Conservation (phyloP, 352 stramenopile genomes). For the Pythium apleroticum region DNA sequence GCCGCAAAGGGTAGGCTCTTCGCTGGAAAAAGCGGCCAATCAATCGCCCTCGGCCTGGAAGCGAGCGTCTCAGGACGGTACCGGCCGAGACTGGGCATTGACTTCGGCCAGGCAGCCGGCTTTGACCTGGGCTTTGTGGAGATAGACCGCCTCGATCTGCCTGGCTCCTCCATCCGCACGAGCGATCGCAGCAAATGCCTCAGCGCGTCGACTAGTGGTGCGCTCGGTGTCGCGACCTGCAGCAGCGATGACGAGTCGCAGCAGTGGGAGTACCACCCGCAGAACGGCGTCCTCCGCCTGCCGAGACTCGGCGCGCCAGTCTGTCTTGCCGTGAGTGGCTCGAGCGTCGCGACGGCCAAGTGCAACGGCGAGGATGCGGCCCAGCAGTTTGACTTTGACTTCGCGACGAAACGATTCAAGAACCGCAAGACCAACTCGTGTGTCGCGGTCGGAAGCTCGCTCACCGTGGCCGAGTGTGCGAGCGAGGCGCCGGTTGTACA, state of each 20-base stretch:
- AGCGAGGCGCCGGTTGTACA: not conserved
- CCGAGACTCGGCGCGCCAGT: conserved; percentile 3
- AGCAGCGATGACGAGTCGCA: conserved; percentile 7
- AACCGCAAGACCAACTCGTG: conserved; percentile 8
- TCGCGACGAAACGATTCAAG: conserved; percentile 1
- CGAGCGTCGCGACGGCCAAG: not conserved
- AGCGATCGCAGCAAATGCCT: conserved; percentile 7
- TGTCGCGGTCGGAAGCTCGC: not conserved
- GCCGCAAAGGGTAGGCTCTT: no score
- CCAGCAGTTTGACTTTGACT: conserved; percentile 11
- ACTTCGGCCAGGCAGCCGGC: not conserved
- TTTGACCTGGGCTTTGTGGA: conserved; percentile 5
- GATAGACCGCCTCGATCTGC: conserved; percentile 9
- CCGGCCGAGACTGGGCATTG: not conserved
- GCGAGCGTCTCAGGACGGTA: not conserved
- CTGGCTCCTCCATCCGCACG: not conserved
- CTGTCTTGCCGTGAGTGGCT: not conserved
- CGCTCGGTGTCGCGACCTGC: not conserved
- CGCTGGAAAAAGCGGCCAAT: not conserved
- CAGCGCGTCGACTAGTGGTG: not conserved
- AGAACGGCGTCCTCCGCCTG: conserved; percentile 9
- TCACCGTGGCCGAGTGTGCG: not conserved
- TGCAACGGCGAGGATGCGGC: conserved; percentile 2
- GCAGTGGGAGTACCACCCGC: conserved; percentile 16
- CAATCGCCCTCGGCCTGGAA: not conserved